Percentiles rank a stretch among this genome's conserved stretches.
These are phyloP conservation scores for Acanthamoeba rhysodes DNA, from an alignment of 208 protist species.

Conservation along the genomic window DNA sequence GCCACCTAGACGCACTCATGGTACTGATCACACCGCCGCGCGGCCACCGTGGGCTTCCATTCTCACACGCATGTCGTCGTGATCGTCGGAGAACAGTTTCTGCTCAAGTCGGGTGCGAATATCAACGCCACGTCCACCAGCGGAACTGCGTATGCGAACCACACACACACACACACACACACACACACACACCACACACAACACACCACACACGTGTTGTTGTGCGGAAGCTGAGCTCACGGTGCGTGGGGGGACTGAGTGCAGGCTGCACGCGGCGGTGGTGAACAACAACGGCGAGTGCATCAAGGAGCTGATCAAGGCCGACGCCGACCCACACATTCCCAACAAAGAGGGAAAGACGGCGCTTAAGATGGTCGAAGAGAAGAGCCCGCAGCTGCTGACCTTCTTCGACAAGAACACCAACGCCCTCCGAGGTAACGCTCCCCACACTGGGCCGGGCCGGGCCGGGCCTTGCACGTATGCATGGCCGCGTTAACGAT, in stretches of 20 bases:
- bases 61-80: background rate
- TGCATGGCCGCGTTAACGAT: background rate
- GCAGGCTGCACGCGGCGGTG: conserved; percentile 7
- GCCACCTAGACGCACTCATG: background rate
- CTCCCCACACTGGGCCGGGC: background rate
- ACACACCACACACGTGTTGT: no score
- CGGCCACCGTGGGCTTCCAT: background rate
- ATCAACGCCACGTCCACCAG: conserved; percentile 35
- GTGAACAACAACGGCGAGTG: conserved; percentile 37
- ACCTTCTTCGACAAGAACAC: conserved; percentile 52
- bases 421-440: conserved; percentile 6
- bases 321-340: conserved; percentile 6
- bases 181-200: no score
- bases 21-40: background rate
- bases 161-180: no score
- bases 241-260: no score
- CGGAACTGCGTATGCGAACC: background rate
- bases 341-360: conserved; percentile 25
- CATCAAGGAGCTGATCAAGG: conserved; percentile 41
- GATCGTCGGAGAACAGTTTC: background rate
- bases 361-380: background rate
- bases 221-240: no score
- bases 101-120: background rate
- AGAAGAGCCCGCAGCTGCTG: background rate
- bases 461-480: no score